These are phyloP conservation scores for Torrubiella hemipterigena DNA, from an alignment of 2,329 filamentous ascomycete genomes.

Conservation along the genomic window DNA sequence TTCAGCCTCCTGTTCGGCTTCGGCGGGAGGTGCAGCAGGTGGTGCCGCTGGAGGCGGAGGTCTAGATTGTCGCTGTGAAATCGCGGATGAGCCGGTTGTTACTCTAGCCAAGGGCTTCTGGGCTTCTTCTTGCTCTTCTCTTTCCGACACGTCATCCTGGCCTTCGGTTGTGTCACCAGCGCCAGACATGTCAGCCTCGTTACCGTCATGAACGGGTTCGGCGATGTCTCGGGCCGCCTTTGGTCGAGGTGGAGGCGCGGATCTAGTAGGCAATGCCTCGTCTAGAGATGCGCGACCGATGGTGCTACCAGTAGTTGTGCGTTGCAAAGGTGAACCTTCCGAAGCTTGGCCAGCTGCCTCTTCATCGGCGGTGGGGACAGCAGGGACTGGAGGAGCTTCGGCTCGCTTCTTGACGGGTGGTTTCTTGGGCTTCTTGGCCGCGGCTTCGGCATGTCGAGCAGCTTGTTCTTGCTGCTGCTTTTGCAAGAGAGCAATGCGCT, in stretches of 20 bases:
- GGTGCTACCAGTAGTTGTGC: constrained; percentile 34
- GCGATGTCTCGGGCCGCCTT: constrained; percentile 36
- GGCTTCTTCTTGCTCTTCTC: constrained; percentile 62
- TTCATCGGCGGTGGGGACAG: constrained; percentile 26
- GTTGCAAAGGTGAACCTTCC: constrained; percentile 27
- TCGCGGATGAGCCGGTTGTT: constrained; percentile 22
- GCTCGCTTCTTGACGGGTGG: constrained; percentile 50
- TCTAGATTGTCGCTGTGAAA: constrained; percentile 16
- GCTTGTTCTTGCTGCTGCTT: constrained; percentile 90
- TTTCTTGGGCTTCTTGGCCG: constrained; percentile 74
- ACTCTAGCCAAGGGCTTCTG: constrained; percentile 22
- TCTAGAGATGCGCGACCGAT: constrained; percentile 39
- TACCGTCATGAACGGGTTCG: constrained; percentile 42
- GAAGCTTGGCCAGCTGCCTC: constrained; percentile 14
- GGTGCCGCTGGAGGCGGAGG: too few relatives aligned
- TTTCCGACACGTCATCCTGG: constrained; percentile 50
- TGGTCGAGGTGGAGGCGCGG: constrained; percentile 33
- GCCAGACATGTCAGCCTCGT: constrained; percentile 54
- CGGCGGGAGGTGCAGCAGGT: too few relatives aligned
- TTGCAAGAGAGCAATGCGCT: constrained; percentile 86
- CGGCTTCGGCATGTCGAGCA: constrained; percentile 64
- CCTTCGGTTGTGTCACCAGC: constrained; percentile 53
- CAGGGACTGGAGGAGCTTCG: constrained; percentile 15
- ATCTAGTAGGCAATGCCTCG: constrained; percentile 18
- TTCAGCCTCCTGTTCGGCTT: constrained; percentile 59